phyloP scores from a whole-genome alignment of 306 rosid genomes.

The cucumber (Cucumis sativus) region Cucumber_9930_V3 NC_026661.2:19379501-19380000 shows the following conservation, averaged over 20 bases:
- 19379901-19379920: background rate
- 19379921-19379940: background rate
- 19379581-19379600: background rate
- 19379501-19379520: background rate
- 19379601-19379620: background rate
- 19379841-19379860: background rate
- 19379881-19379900: background rate
- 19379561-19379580: background rate
- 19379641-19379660: background rate
- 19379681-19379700: background rate
- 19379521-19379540: background rate
- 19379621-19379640: conserved; percentile 2
- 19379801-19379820: too few relatives aligned
- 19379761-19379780: background rate
- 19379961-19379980: background rate
- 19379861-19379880: background rate
- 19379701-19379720: background rate
- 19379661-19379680: background rate
- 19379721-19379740: background rate
- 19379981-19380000: background rate
- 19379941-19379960: background rate
- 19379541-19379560: background rate
- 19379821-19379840: too few relatives aligned
- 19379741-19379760: background rate
- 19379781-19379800: background rate